phyloP scores from a whole-genome alignment of 768 basidiomycete species.

The Boletus sensibilis region DNA sequence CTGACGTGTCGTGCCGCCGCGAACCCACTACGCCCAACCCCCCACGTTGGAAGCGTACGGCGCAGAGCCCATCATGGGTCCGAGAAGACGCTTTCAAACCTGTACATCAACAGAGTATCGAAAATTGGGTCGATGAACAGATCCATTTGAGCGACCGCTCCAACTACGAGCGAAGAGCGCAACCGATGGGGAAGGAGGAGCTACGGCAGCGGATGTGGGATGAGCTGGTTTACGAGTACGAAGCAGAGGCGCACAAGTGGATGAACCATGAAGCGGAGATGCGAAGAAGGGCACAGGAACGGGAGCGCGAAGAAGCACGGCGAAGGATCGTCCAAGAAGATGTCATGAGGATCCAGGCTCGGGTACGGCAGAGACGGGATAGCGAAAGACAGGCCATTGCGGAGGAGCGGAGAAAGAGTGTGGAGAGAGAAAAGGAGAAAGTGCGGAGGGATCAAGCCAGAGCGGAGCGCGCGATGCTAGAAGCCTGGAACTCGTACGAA shows the following conservation, averaged over 20 bases:
- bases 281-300: slow-evolving; percentile 43
- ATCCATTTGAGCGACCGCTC: slow-evolving; percentile 36
- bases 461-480: slow-evolving; percentile 44
- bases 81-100: slow-evolving; percentile 47
- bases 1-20: slow-evolving; percentile 13
- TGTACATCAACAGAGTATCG: slow-evolving; percentile 49
- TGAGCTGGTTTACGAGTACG: slow-evolving; percentile 51
- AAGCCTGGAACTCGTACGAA: slow-evolving; percentile 68
- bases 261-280: slow-evolving; percentile 50
- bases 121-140: slow-evolving; percentile 65
- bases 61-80: slow-evolving; percentile 40
- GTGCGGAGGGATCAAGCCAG: slow-evolving; percentile 43
- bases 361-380: slow-evolving; percentile 49
- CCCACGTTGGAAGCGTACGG: slow-evolving; percentile 30
- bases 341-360: slow-evolving; percentile 50
- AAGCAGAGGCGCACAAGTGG: slow-evolving; percentile 51
- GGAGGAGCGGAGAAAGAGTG: slow-evolving; percentile 44
- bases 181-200: slow-evolving; percentile 29
- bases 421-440: slow-evolving; percentile 39
- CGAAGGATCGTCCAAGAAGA: slow-evolving; percentile 53
- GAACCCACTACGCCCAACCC: slow-evolving; percentile 14
- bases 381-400: slow-evolving; percentile 46
- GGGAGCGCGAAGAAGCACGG: slow-evolving; percentile 44
- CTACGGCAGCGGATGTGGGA: slow-evolving; percentile 47
- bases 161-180: slow-evolving; percentile 25